phyloP scores from a whole-genome alignment of 352 stramenopile genomes.

The Globisporangium acanthophoron region DNA sequence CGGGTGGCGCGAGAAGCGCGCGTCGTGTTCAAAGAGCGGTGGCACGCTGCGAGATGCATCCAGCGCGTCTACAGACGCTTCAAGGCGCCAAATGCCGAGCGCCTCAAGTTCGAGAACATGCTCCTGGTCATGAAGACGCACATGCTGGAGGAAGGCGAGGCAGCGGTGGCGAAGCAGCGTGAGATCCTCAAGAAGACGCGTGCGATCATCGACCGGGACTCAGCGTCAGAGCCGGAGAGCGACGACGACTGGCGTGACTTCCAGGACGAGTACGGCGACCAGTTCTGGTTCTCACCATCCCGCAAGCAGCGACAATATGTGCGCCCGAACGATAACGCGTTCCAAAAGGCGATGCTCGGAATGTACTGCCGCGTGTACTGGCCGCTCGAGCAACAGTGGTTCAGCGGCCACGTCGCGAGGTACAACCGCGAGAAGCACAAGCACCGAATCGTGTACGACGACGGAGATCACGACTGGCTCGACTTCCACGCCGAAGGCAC shows the following conservation, averaged over 20 bases:
- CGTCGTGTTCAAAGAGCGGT: constrained; percentile 25
- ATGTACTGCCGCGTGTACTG: constrained; percentile 62
- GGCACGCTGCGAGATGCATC: constrained; percentile 39
- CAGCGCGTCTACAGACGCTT: constrained; percentile 46
- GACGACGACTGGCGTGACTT: constrained; percentile 80
- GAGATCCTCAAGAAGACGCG: constrained; percentile 44
- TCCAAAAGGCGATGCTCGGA: constrained; percentile 49
- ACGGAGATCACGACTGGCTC: constrained; percentile 77
- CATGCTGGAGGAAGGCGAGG: constrained; percentile 38
- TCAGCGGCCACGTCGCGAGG: constrained; percentile 38
- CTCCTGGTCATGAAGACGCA: constrained; percentile 40
- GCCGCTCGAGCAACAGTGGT: constrained; percentile 76
- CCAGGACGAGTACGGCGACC: constrained; percentile 47
- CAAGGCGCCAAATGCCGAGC: constrained; percentile 32
- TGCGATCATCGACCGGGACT: constrained; percentile 50
- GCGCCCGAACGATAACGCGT: constrained; percentile 56
- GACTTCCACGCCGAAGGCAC: constrained; percentile 28
- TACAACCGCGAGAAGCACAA: constrained; percentile 65
- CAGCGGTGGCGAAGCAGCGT: constrained; percentile 33
- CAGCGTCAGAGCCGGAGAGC: constrained; percentile 63
- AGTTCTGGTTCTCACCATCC: constrained; percentile 81
- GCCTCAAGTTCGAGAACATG: constrained; percentile 46
- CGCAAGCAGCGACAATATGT: constrained; percentile 51
- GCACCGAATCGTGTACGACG: constrained; percentile 67
- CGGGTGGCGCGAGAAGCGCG: constrained; percentile 31